Percentiles rank a stretch among this genome's conserved stretches.
phyloP scores from a whole-genome alignment of 352 stramenopile genomes.

The Globisporangium carolinianum region DNA sequence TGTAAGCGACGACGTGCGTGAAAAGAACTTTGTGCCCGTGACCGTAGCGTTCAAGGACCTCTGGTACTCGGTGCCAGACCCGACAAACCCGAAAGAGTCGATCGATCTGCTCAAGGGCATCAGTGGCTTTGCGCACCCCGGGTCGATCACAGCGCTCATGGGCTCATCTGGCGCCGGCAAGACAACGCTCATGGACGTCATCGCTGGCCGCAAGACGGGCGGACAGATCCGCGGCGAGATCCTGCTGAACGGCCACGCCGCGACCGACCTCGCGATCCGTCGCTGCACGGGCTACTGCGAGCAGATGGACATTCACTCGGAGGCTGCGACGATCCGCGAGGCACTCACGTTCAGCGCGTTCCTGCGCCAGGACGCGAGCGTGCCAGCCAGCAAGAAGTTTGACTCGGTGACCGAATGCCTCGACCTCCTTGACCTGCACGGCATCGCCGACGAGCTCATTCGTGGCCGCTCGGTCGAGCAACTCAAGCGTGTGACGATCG shows the following conservation, averaged over 20 bases:
- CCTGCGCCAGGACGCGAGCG: slow-evolving; percentile 34
- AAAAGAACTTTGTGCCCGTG: not conserved
- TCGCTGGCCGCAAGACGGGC: slow-evolving; percentile 87
- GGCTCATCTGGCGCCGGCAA: slow-evolving; percentile 75
- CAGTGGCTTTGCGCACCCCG: not conserved
- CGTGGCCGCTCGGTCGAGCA: slow-evolving; percentile 24
- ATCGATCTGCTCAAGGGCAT: not conserved
- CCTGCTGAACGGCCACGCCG: slow-evolving; percentile 67
- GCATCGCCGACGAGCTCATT: slow-evolving; percentile 19
- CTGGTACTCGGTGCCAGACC: not conserved
- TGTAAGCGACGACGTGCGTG: too few relatives aligned
- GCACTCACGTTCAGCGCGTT: slow-evolving; percentile 86
- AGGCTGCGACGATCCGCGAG: slow-evolving; percentile 86
- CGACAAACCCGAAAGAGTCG: not conserved
- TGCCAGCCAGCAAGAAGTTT: not conserved
- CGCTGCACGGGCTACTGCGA: slow-evolving; percentile 51
- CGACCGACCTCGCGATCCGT: slow-evolving; percentile 13
- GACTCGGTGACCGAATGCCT: not conserved
- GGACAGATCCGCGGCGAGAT: slow-evolving; percentile 75
- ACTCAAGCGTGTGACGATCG: slow-evolving; percentile 15
- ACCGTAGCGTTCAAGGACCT: not conserved
- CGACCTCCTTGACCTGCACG: slow-evolving; percentile 6
- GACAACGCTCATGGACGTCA: slow-evolving; percentile 90
- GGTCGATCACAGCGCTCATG: slow-evolving; percentile 43
- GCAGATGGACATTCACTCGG: slow-evolving; percentile 86